Base-by-base conservation (phyloP, 345 rosid genomes). In the Aquilaria sinensis region DNA sequence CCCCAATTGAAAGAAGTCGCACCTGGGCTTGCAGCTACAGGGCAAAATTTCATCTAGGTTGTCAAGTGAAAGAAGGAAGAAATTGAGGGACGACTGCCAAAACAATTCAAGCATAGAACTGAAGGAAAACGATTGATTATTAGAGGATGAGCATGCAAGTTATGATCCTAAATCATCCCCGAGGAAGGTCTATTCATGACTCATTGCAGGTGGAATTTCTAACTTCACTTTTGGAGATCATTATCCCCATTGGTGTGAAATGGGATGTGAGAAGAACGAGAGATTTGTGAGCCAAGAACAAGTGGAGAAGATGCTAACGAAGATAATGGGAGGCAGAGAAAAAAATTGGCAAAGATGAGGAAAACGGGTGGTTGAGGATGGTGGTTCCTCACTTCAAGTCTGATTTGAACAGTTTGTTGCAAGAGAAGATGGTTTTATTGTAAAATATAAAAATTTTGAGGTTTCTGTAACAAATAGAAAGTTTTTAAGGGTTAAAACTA, bases 141-240 rank as follows among this genome's bases (percentile, higher is more conserved):
- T 51, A 65, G 72, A 9, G 91, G 86, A 2, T 88, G 96, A 89
- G 85, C 83, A 0, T 89, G 0, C 89, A 87, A 48, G 74, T 85
- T 14, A 10, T 85, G 54, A 83, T 87, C 58, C 87, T 87, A 15
- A 82, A 78, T 6, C 86, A 87, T 59, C 69, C 23, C 65, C 61
- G 78, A 84, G 0, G 60, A 76, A 0, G 87, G 84, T 14, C 87
- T 77, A n/a, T 84, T 87, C 31, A 67, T 86, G 70, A 82, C 83
- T 0, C 88, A 82, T 2, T 86, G 87, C 0, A 81, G 86, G 1
- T 82, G 86, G 90, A 87, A 87, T 47, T 84, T 15, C 50, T 86
- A 43, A 77, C 67, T n/a, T 54, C 68, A 23, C 76, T 81, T 3
- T 59, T 84, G 29, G 73, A 55, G 29, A 65, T 69, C 33, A 89